Conservation (phyloP, 2,329 filamentous ascomycete species). For the Penicillium italicum region DNA sequence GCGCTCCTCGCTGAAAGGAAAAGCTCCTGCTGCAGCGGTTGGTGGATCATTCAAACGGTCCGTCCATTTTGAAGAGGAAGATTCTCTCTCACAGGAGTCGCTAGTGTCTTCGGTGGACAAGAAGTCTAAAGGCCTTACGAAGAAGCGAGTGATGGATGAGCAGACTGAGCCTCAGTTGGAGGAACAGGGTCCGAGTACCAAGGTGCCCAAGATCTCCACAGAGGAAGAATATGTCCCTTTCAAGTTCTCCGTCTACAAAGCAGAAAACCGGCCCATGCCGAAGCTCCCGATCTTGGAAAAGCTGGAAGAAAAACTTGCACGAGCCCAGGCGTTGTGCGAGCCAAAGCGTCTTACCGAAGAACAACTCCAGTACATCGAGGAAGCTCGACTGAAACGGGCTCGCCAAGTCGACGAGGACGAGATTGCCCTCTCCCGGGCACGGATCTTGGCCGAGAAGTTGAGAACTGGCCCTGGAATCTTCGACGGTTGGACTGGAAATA, state of each 20-base stretch:
- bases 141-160: conserved; percentile 27
- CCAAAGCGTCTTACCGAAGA: conserved; percentile 22
- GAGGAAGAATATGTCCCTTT: conserved; percentile 13
- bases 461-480: conserved; percentile 36
- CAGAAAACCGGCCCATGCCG: conserved; percentile 24
- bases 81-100: neutral
- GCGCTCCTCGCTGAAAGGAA: conserved; percentile 6
- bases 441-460: conserved; percentile 41
- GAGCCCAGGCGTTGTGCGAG: conserved; percentile 26
- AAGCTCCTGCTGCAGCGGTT: neutral
- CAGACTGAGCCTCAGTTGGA: conserved; percentile 11
- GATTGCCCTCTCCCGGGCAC: conserved; percentile 40
- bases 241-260: conserved; percentile 15
- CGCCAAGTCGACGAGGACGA: conserved; percentile 42
- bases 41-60: neutral
- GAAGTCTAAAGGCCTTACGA: conserved; percentile 11
- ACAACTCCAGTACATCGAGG: conserved; percentile 14
- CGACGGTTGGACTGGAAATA: conserved; percentile 20
- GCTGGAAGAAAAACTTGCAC: conserved; percentile 11
- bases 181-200: conserved; percentile 18
- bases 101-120: neutral
- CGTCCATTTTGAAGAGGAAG: conserved; percentile 3
- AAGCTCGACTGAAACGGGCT: conserved; percentile 16
- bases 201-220: conserved; percentile 26
- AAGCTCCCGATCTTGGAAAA: conserved; percentile 36